Conservation (phyloP, 306 rosid species). For the Corylus avellana region DNA sequence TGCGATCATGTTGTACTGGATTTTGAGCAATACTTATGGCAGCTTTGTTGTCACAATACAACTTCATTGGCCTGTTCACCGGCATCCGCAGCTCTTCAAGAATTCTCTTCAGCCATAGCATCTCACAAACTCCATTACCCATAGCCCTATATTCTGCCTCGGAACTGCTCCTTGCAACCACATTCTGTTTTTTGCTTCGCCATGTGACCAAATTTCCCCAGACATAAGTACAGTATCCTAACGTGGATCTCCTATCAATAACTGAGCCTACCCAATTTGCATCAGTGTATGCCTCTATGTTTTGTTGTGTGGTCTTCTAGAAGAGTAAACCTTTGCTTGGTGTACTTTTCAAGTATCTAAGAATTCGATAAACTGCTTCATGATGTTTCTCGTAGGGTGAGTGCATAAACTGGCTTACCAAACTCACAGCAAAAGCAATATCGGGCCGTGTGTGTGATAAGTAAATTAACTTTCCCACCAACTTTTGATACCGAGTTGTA, state of each 20-base stretch:
- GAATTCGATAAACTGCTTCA: not conserved
- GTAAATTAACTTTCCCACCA: too few species aligned
- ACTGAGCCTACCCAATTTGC: not conserved
- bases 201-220: slow-evolving; percentile 6
- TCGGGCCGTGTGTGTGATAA: not conserved
- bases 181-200: slow-evolving; percentile 9
- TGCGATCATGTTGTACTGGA: not conserved
- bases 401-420: slow-evolving; percentile 14
- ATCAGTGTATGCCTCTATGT: not conserved
- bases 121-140: slow-evolving; percentile 11
- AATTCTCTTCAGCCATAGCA: not conserved
- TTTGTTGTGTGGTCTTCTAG: not conserved
- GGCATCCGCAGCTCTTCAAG: not conserved
- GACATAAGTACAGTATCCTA: slow-evolving; percentile 5
- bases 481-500: too few species aligned
- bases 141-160: not conserved
- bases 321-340: not conserved
- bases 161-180: not conserved
- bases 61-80: not conserved
- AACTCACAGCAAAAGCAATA: slow-evolving; percentile 1
- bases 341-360: slow-evolving; percentile 3
- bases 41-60: slow-evolving; percentile 6
- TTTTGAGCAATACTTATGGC: slow-evolving; percentile 12
- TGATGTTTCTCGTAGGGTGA: not conserved
- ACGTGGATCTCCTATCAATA: not conserved